Conservation (phyloP, 257 asterid species). For the Solanum paucissectum region DNA sequence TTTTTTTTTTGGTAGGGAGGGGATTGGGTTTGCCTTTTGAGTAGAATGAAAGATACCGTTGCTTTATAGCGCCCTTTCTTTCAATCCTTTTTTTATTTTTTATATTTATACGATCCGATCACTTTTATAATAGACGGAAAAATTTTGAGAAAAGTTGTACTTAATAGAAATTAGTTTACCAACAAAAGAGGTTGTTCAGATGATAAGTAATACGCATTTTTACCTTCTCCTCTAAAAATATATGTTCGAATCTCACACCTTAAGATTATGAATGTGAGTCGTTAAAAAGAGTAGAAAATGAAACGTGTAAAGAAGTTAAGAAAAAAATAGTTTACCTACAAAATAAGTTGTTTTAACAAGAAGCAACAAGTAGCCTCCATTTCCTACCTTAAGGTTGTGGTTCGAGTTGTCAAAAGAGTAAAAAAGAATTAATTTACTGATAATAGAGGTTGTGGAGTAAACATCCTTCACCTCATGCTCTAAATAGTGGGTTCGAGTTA, state of each 20-base stretch:
- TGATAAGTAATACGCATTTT: not conserved
- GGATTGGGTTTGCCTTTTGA: constrained; percentile 21
- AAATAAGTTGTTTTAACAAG: too few relatives aligned
- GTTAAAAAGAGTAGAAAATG: too few relatives aligned
- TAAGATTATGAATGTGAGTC: not conserved
- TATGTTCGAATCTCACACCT: too few relatives aligned
- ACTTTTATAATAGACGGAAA: not conserved
- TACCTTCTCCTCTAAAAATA: too few relatives aligned
- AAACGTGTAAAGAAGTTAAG: too few relatives aligned
- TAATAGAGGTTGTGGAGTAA: too few relatives aligned
- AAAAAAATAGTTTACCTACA: too few relatives aligned
- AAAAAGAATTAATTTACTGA: too few relatives aligned
- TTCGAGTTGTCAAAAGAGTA: too few relatives aligned
- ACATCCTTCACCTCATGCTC: too few relatives aligned
- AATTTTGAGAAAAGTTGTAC: not conserved
- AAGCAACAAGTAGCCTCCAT: too few relatives aligned
- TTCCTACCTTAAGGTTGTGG: too few relatives aligned
- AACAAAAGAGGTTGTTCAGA: not conserved
- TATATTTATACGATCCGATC: not conserved
- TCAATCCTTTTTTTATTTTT: not conserved
- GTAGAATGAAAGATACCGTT: constrained; percentile 23
- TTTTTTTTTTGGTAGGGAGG: not conserved
- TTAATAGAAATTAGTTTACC: not conserved
- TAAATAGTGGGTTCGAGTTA: not conserved
- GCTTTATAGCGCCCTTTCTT: constrained; percentile 17